phyloP scores from a whole-genome alignment of 306 rosid genomes.

The Lagenaria siceraria region DNA sequence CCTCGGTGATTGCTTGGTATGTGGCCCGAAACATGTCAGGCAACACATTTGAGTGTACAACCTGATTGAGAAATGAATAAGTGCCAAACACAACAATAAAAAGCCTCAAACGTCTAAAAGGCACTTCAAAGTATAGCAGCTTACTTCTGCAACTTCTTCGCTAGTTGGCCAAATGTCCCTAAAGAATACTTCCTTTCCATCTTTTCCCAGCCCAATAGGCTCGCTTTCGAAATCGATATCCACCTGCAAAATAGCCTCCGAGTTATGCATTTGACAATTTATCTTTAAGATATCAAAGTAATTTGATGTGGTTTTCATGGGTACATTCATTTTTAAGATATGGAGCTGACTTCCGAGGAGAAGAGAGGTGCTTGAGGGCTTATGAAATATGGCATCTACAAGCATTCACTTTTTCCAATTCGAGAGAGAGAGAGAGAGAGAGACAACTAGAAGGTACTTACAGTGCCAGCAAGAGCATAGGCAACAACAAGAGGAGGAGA shows the following conservation, averaged over 20 bases:
- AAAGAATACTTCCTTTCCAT: slow-evolving; percentile 59
- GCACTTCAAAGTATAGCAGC: slow-evolving; percentile 13
- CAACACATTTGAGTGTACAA: slow-evolving; percentile 83
- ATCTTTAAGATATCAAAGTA: neutral
- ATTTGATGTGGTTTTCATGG: neutral
- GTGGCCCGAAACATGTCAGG: slow-evolving; percentile 90
- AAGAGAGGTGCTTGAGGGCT: neutral
- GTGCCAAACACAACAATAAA: neutral
- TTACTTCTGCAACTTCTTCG: slow-evolving; percentile 75
- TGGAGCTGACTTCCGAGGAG: neutral
- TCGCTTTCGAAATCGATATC: slow-evolving; percentile 72
- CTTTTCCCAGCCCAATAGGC: slow-evolving; percentile 71
- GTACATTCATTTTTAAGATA: neutral
- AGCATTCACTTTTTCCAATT: neutral
- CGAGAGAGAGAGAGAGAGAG: neutral
- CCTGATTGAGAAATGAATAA: slow-evolving; percentile 22
- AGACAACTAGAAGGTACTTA: slow-evolving; percentile 24
- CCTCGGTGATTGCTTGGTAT: slow-evolving; percentile 81
- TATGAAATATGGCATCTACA: neutral
- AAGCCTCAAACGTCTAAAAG: neutral
- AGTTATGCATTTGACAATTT: neutral
- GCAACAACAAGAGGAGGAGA: slow-evolving; percentile 99
- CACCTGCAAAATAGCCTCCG: slow-evolving; percentile 43
- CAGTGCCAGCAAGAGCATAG: slow-evolving; percentile 94
- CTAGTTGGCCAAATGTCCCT: slow-evolving; percentile 86